phyloP scores from a whole-genome alignment of 495 filamentous ascomycete genomes.

The Penicillium riverlandense region DNA sequence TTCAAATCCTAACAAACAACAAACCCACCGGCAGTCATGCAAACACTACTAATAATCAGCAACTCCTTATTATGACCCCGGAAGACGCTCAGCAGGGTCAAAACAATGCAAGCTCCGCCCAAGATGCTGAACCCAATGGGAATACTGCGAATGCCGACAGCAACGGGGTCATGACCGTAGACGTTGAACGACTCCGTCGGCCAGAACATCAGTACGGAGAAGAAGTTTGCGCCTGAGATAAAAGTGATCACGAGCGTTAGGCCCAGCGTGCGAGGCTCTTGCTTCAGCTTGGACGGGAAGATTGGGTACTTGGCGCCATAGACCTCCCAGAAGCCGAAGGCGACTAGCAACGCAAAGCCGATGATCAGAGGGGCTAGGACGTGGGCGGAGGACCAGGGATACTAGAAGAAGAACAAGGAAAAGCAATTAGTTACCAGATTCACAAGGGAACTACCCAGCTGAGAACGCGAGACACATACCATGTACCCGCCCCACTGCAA shows the following conservation, averaged over 20 bases:
- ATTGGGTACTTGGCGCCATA: slow-evolving; percentile 58
- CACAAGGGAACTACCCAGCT: not conserved
- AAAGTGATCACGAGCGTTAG: slow-evolving; percentile 66
- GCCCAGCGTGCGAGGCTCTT: slow-evolving; percentile 54
- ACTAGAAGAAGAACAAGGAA: slow-evolving; percentile 30
- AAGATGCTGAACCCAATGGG: slow-evolving; percentile 61
- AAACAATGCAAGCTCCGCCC: slow-evolving; percentile 53
- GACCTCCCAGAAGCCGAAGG: slow-evolving; percentile 54
- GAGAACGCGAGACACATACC: slow-evolving; percentile 17
- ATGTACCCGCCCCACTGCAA: slow-evolving; percentile 65
- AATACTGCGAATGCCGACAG: slow-evolving; percentile 59
- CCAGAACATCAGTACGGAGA: slow-evolving; percentile 68
- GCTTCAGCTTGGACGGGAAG: slow-evolving; percentile 55
- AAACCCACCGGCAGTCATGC: slow-evolving; percentile 60
- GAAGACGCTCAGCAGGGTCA: slow-evolving; percentile 52
- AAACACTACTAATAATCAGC: slow-evolving; percentile 50
- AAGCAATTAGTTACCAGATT: not conserved
- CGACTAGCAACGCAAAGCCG: slow-evolving; percentile 44
- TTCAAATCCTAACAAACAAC: not conserved
- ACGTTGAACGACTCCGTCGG: slow-evolving; percentile 69
- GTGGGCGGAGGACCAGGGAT: slow-evolving; percentile 51
- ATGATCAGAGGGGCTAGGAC: slow-evolving; percentile 54
- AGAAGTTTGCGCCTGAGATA: slow-evolving; percentile 70
- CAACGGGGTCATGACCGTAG: slow-evolving; percentile 61
- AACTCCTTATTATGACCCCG: slow-evolving; percentile 57